Evolutionary conservation across 257 asterid species (phyloP), one percentile per base, ranked within the genome.

Genomic region (Solanum dulcamara): DNA sequence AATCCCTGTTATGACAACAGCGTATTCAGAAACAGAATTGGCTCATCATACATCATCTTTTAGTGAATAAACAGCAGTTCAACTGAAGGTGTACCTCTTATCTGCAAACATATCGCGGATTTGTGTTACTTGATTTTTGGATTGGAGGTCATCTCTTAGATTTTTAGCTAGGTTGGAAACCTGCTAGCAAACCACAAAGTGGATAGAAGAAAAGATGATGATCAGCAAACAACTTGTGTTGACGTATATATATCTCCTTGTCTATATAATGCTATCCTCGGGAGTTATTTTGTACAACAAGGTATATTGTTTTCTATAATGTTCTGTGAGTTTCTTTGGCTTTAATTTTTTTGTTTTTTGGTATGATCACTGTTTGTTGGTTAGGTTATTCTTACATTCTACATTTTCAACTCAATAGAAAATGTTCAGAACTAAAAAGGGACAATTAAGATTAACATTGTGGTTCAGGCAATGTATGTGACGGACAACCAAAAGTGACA

Each of bases 271-370:
- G 86, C 93, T 96, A 77, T 96, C 98, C 32, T 95, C 99, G 0
- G 99, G 97, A 85, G 98, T 96, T 87, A 96, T 96, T 87, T 92
- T 96, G 80, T 95, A 95, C 90, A 96, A 96, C 93, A 96, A 96
- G 98, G 99, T 95, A 89, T 89, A 32, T 79, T 14, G 1, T 48
- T 17, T 79, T 28, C 64, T 28, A 32, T 48, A 79, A 37, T 48
- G 3, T 79, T 30, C 44, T 48, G 28, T 48, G 30, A 79, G 64
- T 17, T 48, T 10, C 44, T 79, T 79, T 79, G 28, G 15, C 20
- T 79, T 79, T 18, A 46, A 13, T 3, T 42, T 33, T 70, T 35
- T 10, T 20, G 2, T 55, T 68, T 30, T 2, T 20, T 38, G 10
- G 38, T 17, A 46, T 46, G 83, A 46, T 46, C 83, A 17, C 17